These are phyloP conservation scores for Paraurostyla sp. DNA, from an alignment of 73 alveolate species.

Conservation along the genomic window DNA sequence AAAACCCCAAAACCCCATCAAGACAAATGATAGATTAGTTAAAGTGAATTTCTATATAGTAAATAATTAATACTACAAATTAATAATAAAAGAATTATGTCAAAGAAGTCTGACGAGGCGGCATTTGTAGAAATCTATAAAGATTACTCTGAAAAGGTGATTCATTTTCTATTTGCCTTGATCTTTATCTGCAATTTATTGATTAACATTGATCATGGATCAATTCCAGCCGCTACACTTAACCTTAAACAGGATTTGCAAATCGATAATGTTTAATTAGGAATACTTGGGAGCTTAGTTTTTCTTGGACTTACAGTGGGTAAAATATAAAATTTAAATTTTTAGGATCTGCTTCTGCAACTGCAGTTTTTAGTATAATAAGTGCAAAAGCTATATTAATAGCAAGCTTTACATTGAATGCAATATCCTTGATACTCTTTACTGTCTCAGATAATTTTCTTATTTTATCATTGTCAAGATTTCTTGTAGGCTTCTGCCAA, in stretches of 20 bases:
- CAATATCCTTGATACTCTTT: slow-evolving; percentile 69
- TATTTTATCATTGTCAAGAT: slow-evolving; percentile 74
- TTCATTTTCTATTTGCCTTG: slow-evolving; percentile 65
- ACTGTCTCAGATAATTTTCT: slow-evolving; percentile 67
- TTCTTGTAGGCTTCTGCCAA: slow-evolving; percentile 85
- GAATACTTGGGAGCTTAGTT: slow-evolving; percentile 86
- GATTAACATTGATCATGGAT: slow-evolving; percentile 96
- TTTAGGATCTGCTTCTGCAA: slow-evolving; percentile 65
- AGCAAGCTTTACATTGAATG: not conserved
- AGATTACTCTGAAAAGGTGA: not conserved
- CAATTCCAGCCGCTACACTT: slow-evolving; percentile 95
- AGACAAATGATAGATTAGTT: too few species aligned
- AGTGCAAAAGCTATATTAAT: not conserved
- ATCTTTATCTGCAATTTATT: slow-evolving; percentile 84
- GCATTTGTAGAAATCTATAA: too few species aligned
- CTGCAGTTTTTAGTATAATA: not conserved
- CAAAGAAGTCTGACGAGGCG: too few species aligned
- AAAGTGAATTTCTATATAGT: too few species aligned
- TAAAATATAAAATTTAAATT: slow-evolving; percentile 68
- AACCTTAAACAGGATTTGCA: slow-evolving; percentile 86
- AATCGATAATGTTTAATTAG: slow-evolving; percentile 81
- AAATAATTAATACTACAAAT: too few species aligned
- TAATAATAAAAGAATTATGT: too few species aligned
- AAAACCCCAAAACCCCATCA: too few species aligned
- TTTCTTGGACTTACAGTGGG: slow-evolving; percentile 81